Evolutionary conservation across 495 filamentous ascomycete genomes (phyloP).

Genomic region (Parmelia sp.): DNA sequence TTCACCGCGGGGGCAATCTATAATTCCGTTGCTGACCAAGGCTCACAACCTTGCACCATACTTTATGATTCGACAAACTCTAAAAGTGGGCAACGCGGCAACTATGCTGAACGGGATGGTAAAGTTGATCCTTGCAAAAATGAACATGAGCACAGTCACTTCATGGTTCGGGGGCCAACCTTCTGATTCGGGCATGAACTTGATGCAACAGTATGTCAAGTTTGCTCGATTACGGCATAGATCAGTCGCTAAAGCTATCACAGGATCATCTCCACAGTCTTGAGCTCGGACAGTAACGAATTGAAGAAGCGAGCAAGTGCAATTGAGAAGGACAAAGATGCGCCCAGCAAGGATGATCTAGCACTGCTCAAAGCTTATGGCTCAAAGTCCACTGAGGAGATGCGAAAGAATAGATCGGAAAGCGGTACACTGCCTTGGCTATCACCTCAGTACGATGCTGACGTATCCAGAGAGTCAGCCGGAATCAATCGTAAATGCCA

Average conservation of each 20-base stretch:
- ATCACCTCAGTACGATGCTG: not conserved
- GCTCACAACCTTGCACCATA: constrained; percentile 57
- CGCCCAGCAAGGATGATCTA: constrained; percentile 43
- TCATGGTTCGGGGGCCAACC: constrained; percentile 61
- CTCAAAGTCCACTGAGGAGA: constrained; percentile 38
- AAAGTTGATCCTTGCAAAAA: constrained; percentile 55
- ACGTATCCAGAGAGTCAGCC: constrained; percentile 15
- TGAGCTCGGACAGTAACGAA: constrained; percentile 55
- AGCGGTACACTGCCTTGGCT: constrained; percentile 28
- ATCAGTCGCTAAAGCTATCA: not conserved
- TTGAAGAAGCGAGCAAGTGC: constrained; percentile 48
- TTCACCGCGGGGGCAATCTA: constrained; percentile 56
- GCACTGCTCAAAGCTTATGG: constrained; percentile 45
- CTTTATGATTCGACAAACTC: constrained; percentile 51
- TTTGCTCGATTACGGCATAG: not conserved
- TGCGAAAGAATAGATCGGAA: constrained; percentile 39
- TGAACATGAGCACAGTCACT: constrained; percentile 54
- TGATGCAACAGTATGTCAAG: constrained; percentile 52
- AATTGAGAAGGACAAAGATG: constrained; percentile 46
- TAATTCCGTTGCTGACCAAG: constrained; percentile 51
- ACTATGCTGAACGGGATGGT: constrained; percentile 63
- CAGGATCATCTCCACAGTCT: constrained; percentile 57
- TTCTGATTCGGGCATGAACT: constrained; percentile 61
- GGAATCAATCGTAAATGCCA: constrained; percentile 46
- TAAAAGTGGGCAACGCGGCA: constrained; percentile 60